phyloP scores from a whole-genome alignment of 2,329 filamentous ascomycete species.

The Aspergillus alliaceus region DNA sequence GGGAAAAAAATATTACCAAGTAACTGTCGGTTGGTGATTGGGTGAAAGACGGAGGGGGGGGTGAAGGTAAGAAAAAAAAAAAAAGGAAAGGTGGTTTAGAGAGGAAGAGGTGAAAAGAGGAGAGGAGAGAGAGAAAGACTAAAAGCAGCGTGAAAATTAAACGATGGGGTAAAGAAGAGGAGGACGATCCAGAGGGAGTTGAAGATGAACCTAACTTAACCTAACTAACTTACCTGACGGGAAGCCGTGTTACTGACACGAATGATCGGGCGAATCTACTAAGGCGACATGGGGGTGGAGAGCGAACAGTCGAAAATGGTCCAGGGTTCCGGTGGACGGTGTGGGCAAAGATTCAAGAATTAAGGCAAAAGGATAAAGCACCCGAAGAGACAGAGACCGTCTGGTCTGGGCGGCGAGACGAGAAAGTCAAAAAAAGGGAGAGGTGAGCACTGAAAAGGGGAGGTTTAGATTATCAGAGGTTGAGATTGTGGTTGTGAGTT shows the following conservation, averaged over 20 bases:
- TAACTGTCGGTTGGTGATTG: background rate
- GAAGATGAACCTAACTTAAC: conserved; percentile 16
- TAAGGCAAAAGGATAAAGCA: background rate
- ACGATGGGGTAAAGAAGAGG: conserved; percentile 1
- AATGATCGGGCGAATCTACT: conserved; percentile 25
- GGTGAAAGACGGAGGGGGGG: conserved; percentile 1
- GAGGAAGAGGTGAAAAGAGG: conserved; percentile 4
- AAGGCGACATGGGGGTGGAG: conserved; percentile 30
- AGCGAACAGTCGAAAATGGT: conserved; percentile 4
- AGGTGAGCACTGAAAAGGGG: conserved; percentile 12
- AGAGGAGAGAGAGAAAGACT: background rate
- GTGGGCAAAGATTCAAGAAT: conserved; percentile 5
- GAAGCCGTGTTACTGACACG: conserved; percentile 29
- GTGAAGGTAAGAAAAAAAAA: conserved; percentile 1
- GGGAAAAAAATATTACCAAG: background rate
- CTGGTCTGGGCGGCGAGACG: conserved; percentile 3
- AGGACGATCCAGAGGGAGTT: background rate
- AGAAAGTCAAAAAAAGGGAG: background rate
- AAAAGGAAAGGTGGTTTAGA: conserved; percentile 1
- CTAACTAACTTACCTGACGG: conserved; percentile 26
- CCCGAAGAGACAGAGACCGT: background rate
- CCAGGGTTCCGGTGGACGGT: conserved; percentile 11
- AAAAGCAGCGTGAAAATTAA: conserved; percentile 2
- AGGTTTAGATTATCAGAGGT: conserved; percentile 4
- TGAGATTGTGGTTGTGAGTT: background rate